Percentiles rank a stretch among this genome's conserved stretches.
Conservation (phyloP, 2,329 filamentous ascomycete genomes). For the Endocalyx cinctus region DNA sequence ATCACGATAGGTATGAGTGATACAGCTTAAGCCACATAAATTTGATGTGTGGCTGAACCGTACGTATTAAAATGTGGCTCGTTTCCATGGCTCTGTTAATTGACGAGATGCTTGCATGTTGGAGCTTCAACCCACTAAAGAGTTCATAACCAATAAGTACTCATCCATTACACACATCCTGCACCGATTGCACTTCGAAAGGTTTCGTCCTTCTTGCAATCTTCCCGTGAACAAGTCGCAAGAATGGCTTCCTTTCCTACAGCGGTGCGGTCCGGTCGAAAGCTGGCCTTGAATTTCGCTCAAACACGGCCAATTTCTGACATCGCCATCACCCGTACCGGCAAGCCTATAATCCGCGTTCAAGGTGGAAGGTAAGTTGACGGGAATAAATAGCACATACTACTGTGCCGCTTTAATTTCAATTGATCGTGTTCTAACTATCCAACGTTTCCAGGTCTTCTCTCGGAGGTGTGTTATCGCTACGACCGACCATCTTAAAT, state of each 20-base stretch:
- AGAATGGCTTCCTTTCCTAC: constrained; percentile 55
- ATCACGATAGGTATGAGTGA: too few relatives aligned
- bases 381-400: too few relatives aligned
- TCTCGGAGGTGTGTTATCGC: constrained; percentile 64
- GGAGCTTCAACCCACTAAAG: constrained; percentile 21
- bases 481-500: too few relatives aligned
- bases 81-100: too few relatives aligned
- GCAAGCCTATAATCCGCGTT: constrained; percentile 86
- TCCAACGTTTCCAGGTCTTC: constrained; percentile 57
- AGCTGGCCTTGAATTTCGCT: constrained; percentile 40
- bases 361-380: constrained; percentile 78
- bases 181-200: constrained; percentile 24
- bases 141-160: constrained; percentile 6
- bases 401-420: constrained; percentile 2
- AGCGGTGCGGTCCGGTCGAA: constrained; percentile 50
- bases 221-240: constrained; percentile 26
- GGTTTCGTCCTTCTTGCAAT: constrained; percentile 27
- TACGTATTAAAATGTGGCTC: too few relatives aligned
- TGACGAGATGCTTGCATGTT: too few relatives aligned
- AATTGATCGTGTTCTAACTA: constrained; percentile 17
- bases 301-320: constrained; percentile 64
- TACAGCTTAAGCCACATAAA: too few relatives aligned
- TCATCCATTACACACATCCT: too few relatives aligned
- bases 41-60: too few relatives aligned
- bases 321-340: constrained; percentile 88